phyloP scores from a whole-genome alignment of 768 basidiomycete genomes.

The Naganishia kalamii region DNA sequence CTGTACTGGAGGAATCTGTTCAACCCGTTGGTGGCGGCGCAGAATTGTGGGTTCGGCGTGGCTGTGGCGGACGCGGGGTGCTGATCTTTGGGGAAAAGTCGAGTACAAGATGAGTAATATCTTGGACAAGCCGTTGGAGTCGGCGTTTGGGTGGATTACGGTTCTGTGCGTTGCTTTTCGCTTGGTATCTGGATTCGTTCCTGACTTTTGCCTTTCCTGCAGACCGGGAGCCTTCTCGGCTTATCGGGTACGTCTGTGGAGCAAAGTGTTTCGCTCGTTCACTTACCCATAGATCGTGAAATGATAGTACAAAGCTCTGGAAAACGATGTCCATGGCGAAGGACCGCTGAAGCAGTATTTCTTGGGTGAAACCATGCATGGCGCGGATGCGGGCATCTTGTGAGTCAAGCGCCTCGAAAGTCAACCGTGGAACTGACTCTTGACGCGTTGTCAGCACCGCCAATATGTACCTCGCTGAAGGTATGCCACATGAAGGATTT shows the following conservation, averaged over 20 bases:
- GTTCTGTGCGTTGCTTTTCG: conserved; percentile 55
- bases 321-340: conserved; percentile 74
- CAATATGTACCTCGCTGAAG: conserved; percentile 72
- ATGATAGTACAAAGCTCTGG: conserved; percentile 66
- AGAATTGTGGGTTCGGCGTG: conserved; percentile 75
- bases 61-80: not conserved
- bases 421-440: not conserved
- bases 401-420: conserved; percentile 25
- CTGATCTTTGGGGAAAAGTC: conserved; percentile 1
- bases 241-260: conserved; percentile 52
- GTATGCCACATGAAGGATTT: conserved; percentile 38
- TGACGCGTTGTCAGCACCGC: conserved; percentile 26
- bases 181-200: not conserved
- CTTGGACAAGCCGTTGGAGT: conserved; percentile 72
- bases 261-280: not conserved
- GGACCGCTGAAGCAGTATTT: conserved; percentile 95
- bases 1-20: conserved; percentile 71
- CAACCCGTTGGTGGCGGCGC: conserved; percentile 84
- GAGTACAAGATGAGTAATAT: conserved; percentile 61
- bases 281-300: conserved; percentile 14
- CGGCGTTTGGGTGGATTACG: conserved; percentile 62
- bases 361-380: conserved; percentile 82
- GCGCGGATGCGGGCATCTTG: conserved; percentile 46
- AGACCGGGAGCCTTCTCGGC: conserved; percentile 83
- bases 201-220: not conserved